Percentiles rank a stretch among this genome's conserved stretches.
phyloP scores from a whole-genome alignment of 2,329 filamentous ascomycete species.

The Aureobasidium pullulans region DNA sequence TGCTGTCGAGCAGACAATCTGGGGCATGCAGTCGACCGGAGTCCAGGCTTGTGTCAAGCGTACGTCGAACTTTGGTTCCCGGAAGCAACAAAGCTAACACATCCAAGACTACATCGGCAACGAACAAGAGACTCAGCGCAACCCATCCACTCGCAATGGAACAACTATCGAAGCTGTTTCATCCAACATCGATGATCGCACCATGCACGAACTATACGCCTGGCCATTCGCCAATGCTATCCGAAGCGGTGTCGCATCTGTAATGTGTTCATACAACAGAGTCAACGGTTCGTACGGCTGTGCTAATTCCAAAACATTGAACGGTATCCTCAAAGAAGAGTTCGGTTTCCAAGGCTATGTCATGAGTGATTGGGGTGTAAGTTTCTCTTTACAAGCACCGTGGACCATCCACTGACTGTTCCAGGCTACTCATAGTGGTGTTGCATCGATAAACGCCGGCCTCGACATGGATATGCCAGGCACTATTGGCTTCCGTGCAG shows the following conservation, averaged over 20 bases:
- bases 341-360: conserved; percentile 72
- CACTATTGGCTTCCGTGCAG: conserved; percentile 20
- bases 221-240: conserved; percentile 60
- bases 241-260: conserved; percentile 58
- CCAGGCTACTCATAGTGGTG: conserved; percentile 38
- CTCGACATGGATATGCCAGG: conserved; percentile 43
- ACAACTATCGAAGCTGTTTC: conserved; percentile 28
- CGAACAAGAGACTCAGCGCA: conserved; percentile 43
- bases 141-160: conserved; percentile 19
- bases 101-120: conserved; percentile 41
- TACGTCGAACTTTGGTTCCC: conserved; percentile 29
- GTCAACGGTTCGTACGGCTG: conserved; percentile 52
- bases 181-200: conserved; percentile 44
- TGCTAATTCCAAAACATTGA: conserved; percentile 69
- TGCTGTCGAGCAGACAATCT: conserved; percentile 36
- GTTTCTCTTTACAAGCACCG: conserved; percentile 21
- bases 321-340: conserved; percentile 74
- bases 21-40: conserved; percentile 36
- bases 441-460: conserved; percentile 37
- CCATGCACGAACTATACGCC: conserved; percentile 67
- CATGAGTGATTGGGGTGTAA: conserved; percentile 62
- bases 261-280: conserved; percentile 71
- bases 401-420: conserved; percentile 17
- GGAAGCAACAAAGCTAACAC: not conserved
- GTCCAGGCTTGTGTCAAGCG: conserved; percentile 38